These are phyloP conservation scores for Debaryomycetaceae sp. DNA, from an alignment of 1,139 yeast genomes.

Conservation along the genomic window DNA sequence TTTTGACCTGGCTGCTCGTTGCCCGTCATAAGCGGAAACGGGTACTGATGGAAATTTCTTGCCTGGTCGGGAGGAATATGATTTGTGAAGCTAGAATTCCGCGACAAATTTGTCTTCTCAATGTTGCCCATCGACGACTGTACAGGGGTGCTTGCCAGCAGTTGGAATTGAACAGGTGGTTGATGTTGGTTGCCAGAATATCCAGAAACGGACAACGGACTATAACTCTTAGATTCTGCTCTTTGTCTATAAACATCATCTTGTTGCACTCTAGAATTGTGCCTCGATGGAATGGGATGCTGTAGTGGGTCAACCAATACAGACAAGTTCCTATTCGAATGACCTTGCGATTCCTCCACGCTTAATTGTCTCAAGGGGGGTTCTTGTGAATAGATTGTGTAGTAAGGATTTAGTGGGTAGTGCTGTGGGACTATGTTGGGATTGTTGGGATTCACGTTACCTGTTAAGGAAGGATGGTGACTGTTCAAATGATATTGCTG, in stretches of 20 bases:
- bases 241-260: constrained; percentile 7
- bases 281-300: constrained; percentile 21
- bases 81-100: background rate
- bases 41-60: constrained; percentile 9
- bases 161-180: constrained; percentile 1
- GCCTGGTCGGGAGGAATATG: background rate
- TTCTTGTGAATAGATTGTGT: constrained; percentile 14
- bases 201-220: constrained; percentile 11
- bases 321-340: constrained; percentile 19
- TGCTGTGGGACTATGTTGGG: constrained; percentile 31
- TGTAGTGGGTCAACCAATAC: constrained; percentile 36
- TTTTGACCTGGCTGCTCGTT: background rate
- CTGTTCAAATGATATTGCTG: constrained; percentile 3
- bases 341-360: constrained; percentile 1
- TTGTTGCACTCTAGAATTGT: constrained; percentile 8
- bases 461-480: background rate
- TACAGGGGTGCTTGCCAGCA: constrained; percentile 2
- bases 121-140: constrained; percentile 2
- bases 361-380: constrained; percentile 4
- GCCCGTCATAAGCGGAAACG: constrained; percentile 9
- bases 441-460: constrained; percentile 16
- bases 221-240: constrained; percentile 11
- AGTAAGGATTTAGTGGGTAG: constrained; percentile 38
- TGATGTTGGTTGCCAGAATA: background rate
- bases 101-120: background rate